Conservation (phyloP, 139 green algal species). For the Desmodesmus armatus region DNA sequence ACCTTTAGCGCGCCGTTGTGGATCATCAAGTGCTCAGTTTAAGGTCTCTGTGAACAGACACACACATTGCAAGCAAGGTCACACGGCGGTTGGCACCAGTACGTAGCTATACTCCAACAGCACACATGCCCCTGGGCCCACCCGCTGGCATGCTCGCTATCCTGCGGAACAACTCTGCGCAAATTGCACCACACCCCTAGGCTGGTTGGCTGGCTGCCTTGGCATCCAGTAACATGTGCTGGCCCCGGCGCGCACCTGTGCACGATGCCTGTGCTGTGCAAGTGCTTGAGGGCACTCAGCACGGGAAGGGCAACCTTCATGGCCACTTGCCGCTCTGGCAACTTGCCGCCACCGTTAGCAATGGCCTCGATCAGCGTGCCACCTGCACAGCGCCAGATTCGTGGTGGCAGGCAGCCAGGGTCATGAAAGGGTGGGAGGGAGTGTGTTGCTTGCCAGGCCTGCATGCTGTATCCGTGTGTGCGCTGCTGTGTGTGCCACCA, state of each 20-base stretch:
- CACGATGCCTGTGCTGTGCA: constrained; percentile 60
- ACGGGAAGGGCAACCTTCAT: constrained; percentile 56
- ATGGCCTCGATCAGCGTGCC: constrained; percentile 62
- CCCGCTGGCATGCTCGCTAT: not conserved
- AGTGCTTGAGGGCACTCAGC: constrained; percentile 43
- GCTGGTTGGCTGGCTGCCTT: not conserved
- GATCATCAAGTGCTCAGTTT: constrained; percentile 74
- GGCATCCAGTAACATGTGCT: not conserved
- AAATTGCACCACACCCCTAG: not conserved
- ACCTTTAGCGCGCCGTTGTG: constrained; percentile 46
- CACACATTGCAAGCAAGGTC: not conserved
- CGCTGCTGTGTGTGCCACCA: not conserved
- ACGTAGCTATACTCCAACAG: not conserved
- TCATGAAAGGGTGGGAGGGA: too few relatives aligned
- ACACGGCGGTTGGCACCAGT: not conserved
- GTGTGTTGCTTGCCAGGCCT: too few relatives aligned
- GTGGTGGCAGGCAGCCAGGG: not conserved
- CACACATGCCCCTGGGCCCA: too few relatives aligned
- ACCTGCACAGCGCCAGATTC: constrained; percentile 37
- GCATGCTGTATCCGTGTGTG: not conserved
- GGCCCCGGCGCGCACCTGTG: too few relatives aligned
- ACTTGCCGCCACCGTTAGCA: constrained; percentile 52
- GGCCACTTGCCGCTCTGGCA: constrained; percentile 53
- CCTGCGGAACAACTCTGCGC: not conserved
- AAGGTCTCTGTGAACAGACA: constrained; percentile 53